Percentiles rank a stretch among this genome's conserved stretches.
These are phyloP conservation scores for Botrytis deweyae DNA, from an alignment of 2,329 filamentous ascomycete species.

Conservation along the genomic window DNA sequence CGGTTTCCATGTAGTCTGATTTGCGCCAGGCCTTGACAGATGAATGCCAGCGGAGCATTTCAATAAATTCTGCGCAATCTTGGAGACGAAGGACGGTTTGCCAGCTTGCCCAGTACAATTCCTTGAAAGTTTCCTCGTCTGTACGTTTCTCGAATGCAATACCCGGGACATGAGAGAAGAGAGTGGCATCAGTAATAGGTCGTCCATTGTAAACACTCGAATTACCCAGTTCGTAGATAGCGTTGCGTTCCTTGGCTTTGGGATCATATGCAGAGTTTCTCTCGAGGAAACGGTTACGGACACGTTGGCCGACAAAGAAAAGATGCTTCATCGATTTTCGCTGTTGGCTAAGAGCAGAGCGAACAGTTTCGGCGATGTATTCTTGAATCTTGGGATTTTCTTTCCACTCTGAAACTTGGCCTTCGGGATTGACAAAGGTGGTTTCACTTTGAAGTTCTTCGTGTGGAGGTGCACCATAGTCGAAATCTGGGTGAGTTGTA, in stretches of 20 bases:
- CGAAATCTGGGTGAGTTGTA: not conserved
- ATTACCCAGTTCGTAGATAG: constrained; percentile 18
- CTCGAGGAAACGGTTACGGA: constrained; percentile 20
- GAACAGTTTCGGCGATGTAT: constrained; percentile 14
- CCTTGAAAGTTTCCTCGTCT: constrained; percentile 18
- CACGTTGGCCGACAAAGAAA: constrained; percentile 21
- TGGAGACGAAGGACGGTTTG: constrained; percentile 16
- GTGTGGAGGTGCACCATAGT: constrained; percentile 11
- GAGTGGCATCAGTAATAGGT: constrained; percentile 20
- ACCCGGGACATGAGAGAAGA: constrained; percentile 17
- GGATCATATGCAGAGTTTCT: constrained; percentile 17
- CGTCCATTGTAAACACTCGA: constrained; percentile 21
- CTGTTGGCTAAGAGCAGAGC: constrained; percentile 14
- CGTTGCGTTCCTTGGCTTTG: constrained; percentile 14
- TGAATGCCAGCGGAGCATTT: constrained; percentile 22
- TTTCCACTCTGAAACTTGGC: constrained; percentile 14
- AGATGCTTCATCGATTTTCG: constrained; percentile 22
- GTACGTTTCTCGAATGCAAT: constrained; percentile 20
- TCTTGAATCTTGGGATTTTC: constrained; percentile 18
- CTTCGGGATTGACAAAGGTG: constrained; percentile 11
- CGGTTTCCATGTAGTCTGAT: constrained; percentile 16
- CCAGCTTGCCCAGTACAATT: constrained; percentile 21
- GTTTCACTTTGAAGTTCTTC: constrained; percentile 20
- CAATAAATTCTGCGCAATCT: constrained; percentile 21
- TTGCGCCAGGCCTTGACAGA: constrained; percentile 20